Percentiles rank a stretch among this genome's conserved stretches.
phyloP scores from a whole-genome alignment of 2,329 filamentous ascomycete genomes.

The Colletotrichum incanum region DNA sequence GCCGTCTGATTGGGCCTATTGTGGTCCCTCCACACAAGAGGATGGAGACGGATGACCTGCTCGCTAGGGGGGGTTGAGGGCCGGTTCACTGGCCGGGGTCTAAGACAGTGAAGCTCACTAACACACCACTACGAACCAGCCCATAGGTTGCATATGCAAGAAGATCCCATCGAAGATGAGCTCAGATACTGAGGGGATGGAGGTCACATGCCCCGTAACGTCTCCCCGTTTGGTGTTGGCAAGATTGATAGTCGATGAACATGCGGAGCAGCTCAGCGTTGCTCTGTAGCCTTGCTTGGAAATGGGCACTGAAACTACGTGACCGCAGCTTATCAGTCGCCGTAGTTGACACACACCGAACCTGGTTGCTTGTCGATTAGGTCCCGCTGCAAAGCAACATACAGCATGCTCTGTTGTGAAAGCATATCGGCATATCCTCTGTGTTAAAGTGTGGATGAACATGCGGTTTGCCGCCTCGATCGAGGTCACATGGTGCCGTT shows the following conservation, averaged over 20 bases:
- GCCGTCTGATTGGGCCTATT: constrained; percentile 31
- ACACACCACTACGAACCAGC: constrained; percentile 13
- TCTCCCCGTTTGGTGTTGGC: not conserved
- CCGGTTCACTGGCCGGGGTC: constrained; percentile 14
- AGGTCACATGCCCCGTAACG: constrained; percentile 9
- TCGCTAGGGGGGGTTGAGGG: constrained; percentile 26
- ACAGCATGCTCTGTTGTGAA: not conserved
- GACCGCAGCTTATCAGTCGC: constrained; percentile 4
- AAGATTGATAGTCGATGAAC: not conserved
- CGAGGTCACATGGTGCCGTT: not conserved
- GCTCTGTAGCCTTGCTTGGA: not conserved
- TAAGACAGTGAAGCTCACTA: constrained; percentile 28
- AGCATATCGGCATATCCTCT: constrained; percentile 11
- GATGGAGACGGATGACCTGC: constrained; percentile 39
- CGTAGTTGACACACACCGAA: not conserved
- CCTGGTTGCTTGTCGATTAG: not conserved
- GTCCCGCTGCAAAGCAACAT: constrained; percentile 3
- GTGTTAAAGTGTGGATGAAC: constrained; percentile 32
- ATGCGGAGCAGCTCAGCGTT: not conserved
- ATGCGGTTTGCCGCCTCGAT: constrained; percentile 25
- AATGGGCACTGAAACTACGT: not conserved
- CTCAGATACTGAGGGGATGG: not conserved
- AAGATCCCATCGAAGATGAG: constrained; percentile 4
- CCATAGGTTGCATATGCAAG: not conserved
- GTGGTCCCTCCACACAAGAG: constrained; percentile 17